These are phyloP conservation scores for Pythium sukuiense DNA, from an alignment of 352 stramenopile genomes.

Conservation along the genomic window DNA sequence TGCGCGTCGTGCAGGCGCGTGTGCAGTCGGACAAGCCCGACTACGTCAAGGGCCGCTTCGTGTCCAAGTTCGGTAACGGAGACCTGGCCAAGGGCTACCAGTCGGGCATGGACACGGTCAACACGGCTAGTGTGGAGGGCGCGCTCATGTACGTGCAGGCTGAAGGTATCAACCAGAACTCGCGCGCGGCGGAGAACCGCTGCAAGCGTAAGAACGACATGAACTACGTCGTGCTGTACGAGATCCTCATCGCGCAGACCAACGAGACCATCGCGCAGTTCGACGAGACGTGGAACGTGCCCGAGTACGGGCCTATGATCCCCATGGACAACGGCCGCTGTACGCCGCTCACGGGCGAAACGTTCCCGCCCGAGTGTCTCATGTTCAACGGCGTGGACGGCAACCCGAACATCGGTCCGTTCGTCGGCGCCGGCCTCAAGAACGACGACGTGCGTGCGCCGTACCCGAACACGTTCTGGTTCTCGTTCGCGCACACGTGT, in stretches of 20 bases:
- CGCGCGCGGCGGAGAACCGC: slow-evolving; percentile 40
- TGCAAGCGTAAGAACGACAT: slow-evolving; percentile 60
- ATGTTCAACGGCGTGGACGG: slow-evolving; percentile 45
- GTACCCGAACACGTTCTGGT: slow-evolving; percentile 37
- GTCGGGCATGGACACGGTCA: slow-evolving; percentile 66
- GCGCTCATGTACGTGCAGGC: slow-evolving; percentile 82
- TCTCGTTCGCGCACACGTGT: slow-evolving; percentile 46
- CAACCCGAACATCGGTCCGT: slow-evolving; percentile 44
- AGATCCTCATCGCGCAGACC: slow-evolving; percentile 46
- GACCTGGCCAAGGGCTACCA: slow-evolving; percentile 56
- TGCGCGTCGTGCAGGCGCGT: slow-evolving; percentile 65
- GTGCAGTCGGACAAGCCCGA: slow-evolving; percentile 71
- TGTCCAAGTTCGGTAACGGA: slow-evolving; percentile 55
- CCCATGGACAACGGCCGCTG: slow-evolving; percentile 42
- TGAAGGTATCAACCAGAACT: slow-evolving; percentile 71
- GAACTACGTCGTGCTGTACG: slow-evolving; percentile 52
- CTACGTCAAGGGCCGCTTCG: slow-evolving; percentile 53
- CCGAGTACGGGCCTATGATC: slow-evolving; percentile 47
- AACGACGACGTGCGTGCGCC: slow-evolving; percentile 26
- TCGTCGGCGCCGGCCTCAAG: slow-evolving; percentile 49
- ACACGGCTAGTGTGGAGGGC: slow-evolving; percentile 70
- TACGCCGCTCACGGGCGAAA: slow-evolving; percentile 30
- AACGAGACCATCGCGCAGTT: slow-evolving; percentile 51
- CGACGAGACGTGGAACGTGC: slow-evolving; percentile 30
- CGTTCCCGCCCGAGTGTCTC: slow-evolving; percentile 40